Base-by-base conservation (phyloP, 768 basidiomycete species). In the Sporobolomyces pararoseus region DNA sequence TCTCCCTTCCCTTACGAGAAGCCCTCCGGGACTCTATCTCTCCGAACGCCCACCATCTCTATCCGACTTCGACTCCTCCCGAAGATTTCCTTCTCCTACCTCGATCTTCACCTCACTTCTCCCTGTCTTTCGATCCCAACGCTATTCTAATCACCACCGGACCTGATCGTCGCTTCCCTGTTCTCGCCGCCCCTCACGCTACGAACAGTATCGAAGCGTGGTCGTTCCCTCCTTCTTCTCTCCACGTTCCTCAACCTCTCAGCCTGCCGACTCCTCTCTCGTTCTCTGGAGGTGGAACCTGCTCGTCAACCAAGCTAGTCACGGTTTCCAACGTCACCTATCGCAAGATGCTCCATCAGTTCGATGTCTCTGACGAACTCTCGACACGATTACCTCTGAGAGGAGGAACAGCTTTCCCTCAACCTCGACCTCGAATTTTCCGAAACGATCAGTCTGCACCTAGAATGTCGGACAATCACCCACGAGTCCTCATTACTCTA, bases 81-180 rank as follows among this genome's bases (percentile, higher is more conserved):
- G 89, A 92, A 76, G 91, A 96, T 76, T 91, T 89, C 78, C 78
- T 89, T 25, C 83, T 92, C 25, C 77, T 91, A n/a, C 88, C 91
- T 2, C 83, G 84, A 54, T 80, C 82, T 13, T 87, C 77, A 60
- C 90, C 90, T 6, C 88, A 91, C 78, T 88, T 87, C 77, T 79
- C 82, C 46, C 84, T 86, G 5, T 80, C 83, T 16, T 86, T 83
- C 77, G 89, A 92, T 75, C 88, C 90, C 0, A 81, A 83, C 63
- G 82, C 87, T 3, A 85, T 94, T 25, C 74, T 93, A 53, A 77
- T 88, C 52, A 78, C 89, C 4, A 83, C 84, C 0, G 86, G 86
- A 44, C 81, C 83, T 0, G 81, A 83, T 64, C 49, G 74, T 3
- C 53, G 50, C 0, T 75, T 79, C 7, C 77, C 80, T 0, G 72